Percentiles rank a stretch among this genome's conserved stretches.
These are phyloP conservation scores for Physcomitrellopsis africana DNA, from an alignment of 225 moss, liverwort and hornwort genomes.

Conservation along the genomic window DNA sequence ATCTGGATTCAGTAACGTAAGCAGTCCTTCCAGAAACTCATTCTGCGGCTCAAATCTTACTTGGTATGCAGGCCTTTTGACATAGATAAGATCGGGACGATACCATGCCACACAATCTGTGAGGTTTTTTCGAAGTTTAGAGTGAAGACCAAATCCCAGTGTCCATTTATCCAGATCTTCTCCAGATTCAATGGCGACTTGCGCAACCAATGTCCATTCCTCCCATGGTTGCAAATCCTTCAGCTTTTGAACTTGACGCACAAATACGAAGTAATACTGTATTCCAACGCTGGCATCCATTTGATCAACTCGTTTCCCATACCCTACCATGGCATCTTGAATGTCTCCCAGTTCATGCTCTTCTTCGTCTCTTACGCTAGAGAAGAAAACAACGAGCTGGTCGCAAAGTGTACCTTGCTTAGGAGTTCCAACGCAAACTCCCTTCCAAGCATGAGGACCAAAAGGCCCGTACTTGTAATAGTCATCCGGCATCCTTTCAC, in stretches of 20 bases:
- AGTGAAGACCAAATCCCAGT: constrained; percentile 52
- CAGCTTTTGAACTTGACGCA: constrained; percentile 44
- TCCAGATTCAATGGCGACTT: constrained; percentile 71
- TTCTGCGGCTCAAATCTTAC: constrained; percentile 83
- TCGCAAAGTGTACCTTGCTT: constrained; percentile 52
- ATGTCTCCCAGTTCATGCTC: constrained; percentile 63
- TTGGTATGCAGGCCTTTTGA: constrained; percentile 72
- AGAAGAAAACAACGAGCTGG: constrained; percentile 70
- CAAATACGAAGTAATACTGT: constrained; percentile 77
- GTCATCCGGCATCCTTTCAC: constrained; percentile 71
- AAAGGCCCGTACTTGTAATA: constrained; percentile 94
- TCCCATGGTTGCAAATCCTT: constrained; percentile 66
- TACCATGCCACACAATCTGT: constrained; percentile 72
- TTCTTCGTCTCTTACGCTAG: constrained; percentile 61
- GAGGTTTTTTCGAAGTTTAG: constrained; percentile 39
- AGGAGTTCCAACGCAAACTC: constrained; percentile 56
- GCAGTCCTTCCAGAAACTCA: constrained; percentile 55
- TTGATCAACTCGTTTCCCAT: constrained; percentile 48
- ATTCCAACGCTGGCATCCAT: constrained; percentile 59
- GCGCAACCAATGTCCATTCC: constrained; percentile 87
- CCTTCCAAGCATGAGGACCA: constrained; percentile 89
- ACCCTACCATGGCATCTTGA: constrained; percentile 71
- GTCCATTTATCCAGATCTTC: constrained; percentile 56
- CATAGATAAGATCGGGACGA: constrained; percentile 85
- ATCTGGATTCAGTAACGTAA: constrained; percentile 58